Evolutionary conservation across 768 basidiomycete genomes (phyloP), one percentile per base, ranked within the genome.

Genomic region (Roridomyces roridus): DNA sequence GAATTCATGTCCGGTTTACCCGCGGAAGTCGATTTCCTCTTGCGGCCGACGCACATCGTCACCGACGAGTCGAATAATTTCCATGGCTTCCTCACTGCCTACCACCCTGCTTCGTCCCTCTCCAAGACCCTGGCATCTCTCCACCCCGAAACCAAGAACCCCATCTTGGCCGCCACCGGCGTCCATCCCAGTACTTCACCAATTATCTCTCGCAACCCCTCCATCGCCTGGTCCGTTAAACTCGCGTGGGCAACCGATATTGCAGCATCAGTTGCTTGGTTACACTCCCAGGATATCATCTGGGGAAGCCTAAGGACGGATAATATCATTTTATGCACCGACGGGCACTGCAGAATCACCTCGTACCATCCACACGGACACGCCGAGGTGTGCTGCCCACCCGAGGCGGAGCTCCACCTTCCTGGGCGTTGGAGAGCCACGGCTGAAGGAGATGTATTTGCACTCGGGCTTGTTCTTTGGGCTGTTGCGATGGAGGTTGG

Each of bases 311-410:
- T 53, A 34, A 53, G 46, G 24, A 36, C 34, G 1, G 51, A 45
- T 35, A 53, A 45, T 44, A 37, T 53, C 52, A 9, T 53, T 4
- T 44, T 53, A 6, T 53, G 52, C 37, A 53, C 20, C 25, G 52
- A 53, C 36, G 52, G 52, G 18, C 52, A 46, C 36, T 53, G 44
- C 20, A 23, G 51, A 0, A 24, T 53, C 5, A 46, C 46, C 36
- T 43, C 45, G 43, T 45, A 21, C 37, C 46, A 26, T 39, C 52
- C 52, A 1, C 42, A 43, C 2, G 42, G 51, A 36, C 18, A 9
- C 11, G 45, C 51, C 14, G 1, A 15, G n/a, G 9, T 1, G 21
- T 53, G 52, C 43, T 26, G 36, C 24, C 25, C 52, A 9, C 52
- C 52, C 14, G 52, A 53, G 12, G 36, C 42, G 24, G 23, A 23